Conservation (phyloP, 2,329 filamentous ascomycete genomes). For the Niveomyces coronatus region DNA sequence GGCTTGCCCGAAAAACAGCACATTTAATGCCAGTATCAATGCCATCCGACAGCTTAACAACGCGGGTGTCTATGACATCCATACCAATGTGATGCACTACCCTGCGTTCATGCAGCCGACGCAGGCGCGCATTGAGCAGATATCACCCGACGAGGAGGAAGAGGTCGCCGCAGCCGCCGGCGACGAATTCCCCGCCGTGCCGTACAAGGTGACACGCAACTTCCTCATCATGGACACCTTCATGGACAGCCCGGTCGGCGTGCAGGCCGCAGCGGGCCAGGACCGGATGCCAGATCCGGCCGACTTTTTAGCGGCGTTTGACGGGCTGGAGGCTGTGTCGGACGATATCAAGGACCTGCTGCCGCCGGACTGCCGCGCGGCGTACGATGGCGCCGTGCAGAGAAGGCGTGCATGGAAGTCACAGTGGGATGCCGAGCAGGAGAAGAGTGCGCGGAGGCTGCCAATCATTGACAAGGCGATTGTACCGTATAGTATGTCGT, state of each 20-base stretch:
- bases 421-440: constrained; percentile 61
- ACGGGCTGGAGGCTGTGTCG: constrained; percentile 53
- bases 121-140: constrained; percentile 69
- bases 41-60: constrained; percentile 58
- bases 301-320: constrained; percentile 41
- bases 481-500: constrained; percentile 44
- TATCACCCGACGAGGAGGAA: constrained; percentile 35
- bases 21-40: constrained; percentile 70
- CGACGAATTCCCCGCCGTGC: constrained; percentile 36
- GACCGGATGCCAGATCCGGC: constrained; percentile 29
- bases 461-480: constrained; percentile 55
- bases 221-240: constrained; percentile 46
- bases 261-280: constrained; percentile 35
- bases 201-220: constrained; percentile 41
- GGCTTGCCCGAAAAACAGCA: constrained; percentile 51
- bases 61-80: constrained; percentile 78
- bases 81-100: constrained; percentile 87
- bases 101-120: constrained; percentile 84
- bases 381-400: constrained; percentile 57
- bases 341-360: constrained; percentile 57
- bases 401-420: constrained; percentile 63
- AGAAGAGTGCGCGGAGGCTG: constrained; percentile 39
- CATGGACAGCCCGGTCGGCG: constrained; percentile 39
- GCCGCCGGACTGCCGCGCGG: constrained; percentile 58
- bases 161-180: constrained; percentile 17